A percentile compares a stretch with the other conserved stretches of the same genome.
Evolutionary conservation across 441 rosid genomes (phyloP).

Genomic region (Syzygium malaccense): DNA sequence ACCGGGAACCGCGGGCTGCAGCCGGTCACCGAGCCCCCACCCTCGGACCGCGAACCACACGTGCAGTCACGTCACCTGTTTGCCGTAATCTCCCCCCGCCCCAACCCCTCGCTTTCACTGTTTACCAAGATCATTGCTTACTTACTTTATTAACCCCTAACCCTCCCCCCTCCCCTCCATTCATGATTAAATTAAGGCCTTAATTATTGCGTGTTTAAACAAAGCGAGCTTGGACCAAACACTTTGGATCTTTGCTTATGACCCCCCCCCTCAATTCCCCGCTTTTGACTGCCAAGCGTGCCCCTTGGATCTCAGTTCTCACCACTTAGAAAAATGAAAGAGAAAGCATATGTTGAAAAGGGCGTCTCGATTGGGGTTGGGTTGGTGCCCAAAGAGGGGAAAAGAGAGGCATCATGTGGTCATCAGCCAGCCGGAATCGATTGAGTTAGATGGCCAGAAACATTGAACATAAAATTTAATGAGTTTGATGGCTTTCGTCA

Average conservation of each 20-base stretch:
- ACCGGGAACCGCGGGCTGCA: conserved; percentile 36
- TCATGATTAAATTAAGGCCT: background rate
- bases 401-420: background rate
- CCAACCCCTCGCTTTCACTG: background rate
- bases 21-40: conserved; percentile 26
- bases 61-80: conserved; percentile 32
- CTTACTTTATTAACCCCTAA: background rate
- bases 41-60: conserved; percentile 44
- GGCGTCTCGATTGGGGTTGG: background rate
- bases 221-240: background rate
- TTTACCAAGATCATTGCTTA: background rate
- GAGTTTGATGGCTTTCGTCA: background rate
- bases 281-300: background rate
- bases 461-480: background rate
- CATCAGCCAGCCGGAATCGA: background rate
- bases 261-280: background rate
- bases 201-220: background rate
- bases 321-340: background rate
- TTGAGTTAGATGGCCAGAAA: background rate
- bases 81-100: conserved; percentile 12
- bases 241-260: background rate
- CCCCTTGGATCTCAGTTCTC: background rate
- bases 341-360: background rate
- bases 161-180: background rate
- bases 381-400: background rate